A percentile compares a stretch with the other conserved stretches of the same genome.
Evolutionary conservation across 2,329 filamentous ascomycete species (phyloP).

Genomic region (Nothopassalora personata): DNA sequence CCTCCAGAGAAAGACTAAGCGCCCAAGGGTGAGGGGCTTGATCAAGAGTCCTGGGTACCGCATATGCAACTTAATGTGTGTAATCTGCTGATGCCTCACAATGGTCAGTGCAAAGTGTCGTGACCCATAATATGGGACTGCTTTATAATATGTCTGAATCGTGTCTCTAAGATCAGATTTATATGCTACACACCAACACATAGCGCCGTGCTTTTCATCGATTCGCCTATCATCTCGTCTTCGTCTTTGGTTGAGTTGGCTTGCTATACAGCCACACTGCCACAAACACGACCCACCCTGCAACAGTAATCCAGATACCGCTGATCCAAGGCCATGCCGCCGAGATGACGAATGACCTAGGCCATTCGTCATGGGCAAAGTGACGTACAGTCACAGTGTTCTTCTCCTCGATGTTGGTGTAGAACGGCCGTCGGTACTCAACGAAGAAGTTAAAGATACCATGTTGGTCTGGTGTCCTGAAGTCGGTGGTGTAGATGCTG

Average conservation of each 20-base stretch:
- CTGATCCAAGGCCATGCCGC: slow-evolving; percentile 93
- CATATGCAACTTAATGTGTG: too few species aligned
- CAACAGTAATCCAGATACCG: slow-evolving; percentile 77
- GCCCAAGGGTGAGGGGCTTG: too few species aligned
- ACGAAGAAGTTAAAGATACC: slow-evolving; percentile 98
- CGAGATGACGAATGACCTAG: slow-evolving; percentile 80
- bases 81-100: too few species aligned
- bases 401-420: slow-evolving; percentile 89
- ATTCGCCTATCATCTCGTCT: slow-evolving; percentile 17
- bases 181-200: slow-evolving; percentile 1
- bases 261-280: slow-evolving; percentile 79
- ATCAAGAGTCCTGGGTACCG: too few species aligned
- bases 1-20: too few species aligned
- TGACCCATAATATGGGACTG: too few species aligned
- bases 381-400: slow-evolving; percentile 89
- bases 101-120: too few species aligned
- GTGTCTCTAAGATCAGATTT: not conserved
- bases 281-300: slow-evolving; percentile 79
- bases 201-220: slow-evolving; percentile 1
- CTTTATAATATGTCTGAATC: not conserved
- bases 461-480: slow-evolving; percentile 90
- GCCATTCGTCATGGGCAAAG: slow-evolving; percentile 96
- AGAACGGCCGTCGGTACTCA: slow-evolving; percentile 94
- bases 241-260: slow-evolving; percentile 43
- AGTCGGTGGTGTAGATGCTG: slow-evolving; percentile 67